These are phyloP conservation scores for Bipolaris bicolor DNA, from an alignment of 2,329 filamentous ascomycete species.

Conservation along the genomic window DNA sequence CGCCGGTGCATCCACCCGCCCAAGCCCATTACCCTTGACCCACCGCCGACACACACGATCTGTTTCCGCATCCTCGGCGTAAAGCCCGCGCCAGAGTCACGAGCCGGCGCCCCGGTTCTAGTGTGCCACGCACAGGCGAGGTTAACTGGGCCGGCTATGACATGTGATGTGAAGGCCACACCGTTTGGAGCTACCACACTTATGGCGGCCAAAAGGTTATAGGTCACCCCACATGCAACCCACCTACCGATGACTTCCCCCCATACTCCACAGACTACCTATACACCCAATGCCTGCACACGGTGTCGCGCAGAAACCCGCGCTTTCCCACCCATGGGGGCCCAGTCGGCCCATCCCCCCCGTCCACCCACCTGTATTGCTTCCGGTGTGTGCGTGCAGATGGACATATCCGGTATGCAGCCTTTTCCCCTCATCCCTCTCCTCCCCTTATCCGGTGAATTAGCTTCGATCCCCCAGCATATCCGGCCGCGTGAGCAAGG, in stretches of 20 bases:
- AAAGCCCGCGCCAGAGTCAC: background rate
- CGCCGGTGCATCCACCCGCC: background rate
- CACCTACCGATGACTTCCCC: background rate
- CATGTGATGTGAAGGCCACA: slow-evolving; percentile 5
- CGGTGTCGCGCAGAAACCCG: background rate
- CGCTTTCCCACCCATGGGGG: background rate
- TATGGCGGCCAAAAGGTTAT: background rate
- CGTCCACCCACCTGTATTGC: background rate
- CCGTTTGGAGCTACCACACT: background rate
- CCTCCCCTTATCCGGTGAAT: background rate
- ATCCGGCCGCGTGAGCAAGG: background rate
- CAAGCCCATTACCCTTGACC: slow-evolving; percentile 2
- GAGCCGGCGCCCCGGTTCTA: background rate
- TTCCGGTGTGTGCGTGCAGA: no score
- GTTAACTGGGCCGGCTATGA: background rate
- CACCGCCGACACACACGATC: background rate
- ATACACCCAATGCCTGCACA: no score
- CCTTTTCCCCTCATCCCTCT: background rate
- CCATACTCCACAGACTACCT: no score
- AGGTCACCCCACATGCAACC: slow-evolving; percentile 2
- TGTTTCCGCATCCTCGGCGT: slow-evolving; percentile 1
- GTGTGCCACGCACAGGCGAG: background rate
- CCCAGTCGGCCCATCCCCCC: background rate
- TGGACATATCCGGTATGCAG: background rate
- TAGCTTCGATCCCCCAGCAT: background rate